Conservation (phyloP, 495 filamentous ascomycete genomes). For the Penicillium paxilli region DNA sequence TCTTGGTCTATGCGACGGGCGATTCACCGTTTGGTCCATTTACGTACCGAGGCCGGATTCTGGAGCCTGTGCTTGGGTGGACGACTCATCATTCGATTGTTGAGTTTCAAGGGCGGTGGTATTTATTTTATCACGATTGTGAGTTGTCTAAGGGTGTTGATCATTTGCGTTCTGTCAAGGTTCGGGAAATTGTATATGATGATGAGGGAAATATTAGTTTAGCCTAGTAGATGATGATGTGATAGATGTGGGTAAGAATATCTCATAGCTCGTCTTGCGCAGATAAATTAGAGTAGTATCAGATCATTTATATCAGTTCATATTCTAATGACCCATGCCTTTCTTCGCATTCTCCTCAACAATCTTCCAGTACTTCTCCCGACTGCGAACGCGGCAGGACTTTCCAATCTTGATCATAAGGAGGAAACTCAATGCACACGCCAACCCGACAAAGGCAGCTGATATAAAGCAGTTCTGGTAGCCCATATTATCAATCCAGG, state of each 20-base stretch:
- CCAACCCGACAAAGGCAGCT: conserved; percentile 59
- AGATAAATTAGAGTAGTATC: background rate
- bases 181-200: conserved; percentile 71
- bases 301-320: background rate
- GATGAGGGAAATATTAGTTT: conserved; percentile 56
- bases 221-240: no score
- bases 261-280: no score
- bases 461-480: conserved; percentile 65
- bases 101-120: conserved; percentile 69
- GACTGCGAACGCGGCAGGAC: conserved; percentile 34
- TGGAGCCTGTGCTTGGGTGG: conserved; percentile 76
- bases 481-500: conserved; percentile 60
- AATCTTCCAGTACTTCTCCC: conserved; percentile 43
- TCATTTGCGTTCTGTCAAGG: conserved; percentile 68
- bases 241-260: no score
- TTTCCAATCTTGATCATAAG: conserved; percentile 59
- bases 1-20: conserved; percentile 63
- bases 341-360: conserved; percentile 40
- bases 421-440: conserved; percentile 52
- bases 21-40: conserved; percentile 66
- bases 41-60: conserved; percentile 64
- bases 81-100: conserved; percentile 79
- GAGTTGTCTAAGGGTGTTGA: conserved; percentile 59
- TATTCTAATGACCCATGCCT: conserved; percentile 38
- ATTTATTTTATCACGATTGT: conserved; percentile 72